Conservation (phyloP, 2,329 filamentous ascomycete genomes). For the Diaporthe amygdali region DNA sequence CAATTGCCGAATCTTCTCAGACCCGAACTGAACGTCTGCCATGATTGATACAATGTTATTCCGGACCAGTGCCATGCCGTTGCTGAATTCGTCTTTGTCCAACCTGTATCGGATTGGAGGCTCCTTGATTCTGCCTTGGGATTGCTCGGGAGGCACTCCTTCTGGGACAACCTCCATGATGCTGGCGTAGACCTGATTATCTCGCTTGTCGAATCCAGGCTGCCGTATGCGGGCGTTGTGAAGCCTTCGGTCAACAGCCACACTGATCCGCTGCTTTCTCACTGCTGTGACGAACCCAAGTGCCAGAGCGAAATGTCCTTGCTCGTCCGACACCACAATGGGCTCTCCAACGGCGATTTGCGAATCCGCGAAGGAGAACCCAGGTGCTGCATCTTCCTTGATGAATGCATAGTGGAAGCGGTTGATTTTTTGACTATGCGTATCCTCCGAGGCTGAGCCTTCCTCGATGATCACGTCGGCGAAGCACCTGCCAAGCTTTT, state of each 20-base stretch:
- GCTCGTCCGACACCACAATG: constrained; percentile 94
- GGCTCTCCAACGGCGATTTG: constrained; percentile 88
- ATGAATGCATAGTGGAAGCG: constrained; percentile 85
- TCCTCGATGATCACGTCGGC: constrained; percentile 84
- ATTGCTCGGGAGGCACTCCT: constrained; percentile 56
- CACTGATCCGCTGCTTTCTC: constrained; percentile 76
- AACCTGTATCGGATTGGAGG: constrained; percentile 76
- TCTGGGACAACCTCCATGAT: constrained; percentile 84
- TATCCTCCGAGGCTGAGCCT: constrained; percentile 73
- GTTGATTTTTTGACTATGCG: constrained; percentile 82
- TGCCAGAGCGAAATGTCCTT: constrained; percentile 92
- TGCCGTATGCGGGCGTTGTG: constrained; percentile 83
- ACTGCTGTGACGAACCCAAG: constrained; percentile 88
- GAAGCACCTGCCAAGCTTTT: constrained; percentile 89
- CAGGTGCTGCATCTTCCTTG: constrained; percentile 65
- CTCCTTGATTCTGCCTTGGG: constrained; percentile 56
- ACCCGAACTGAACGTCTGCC: constrained; percentile 75
- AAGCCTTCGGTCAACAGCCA: constrained; percentile 87
- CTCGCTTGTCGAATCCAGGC: constrained; percentile 74
- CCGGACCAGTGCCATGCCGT: constrained; percentile 92
- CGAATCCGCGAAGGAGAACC: constrained; percentile 89
- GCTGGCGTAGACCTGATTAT: constrained; percentile 86
- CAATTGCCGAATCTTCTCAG: constrained; percentile 74
- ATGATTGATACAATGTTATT: constrained; percentile 95
- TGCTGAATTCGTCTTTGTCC: constrained; percentile 98